These are phyloP conservation scores for Astraeus odoratus DNA, from an alignment of 768 basidiomycete genomes.

Conservation along the genomic window DNA sequence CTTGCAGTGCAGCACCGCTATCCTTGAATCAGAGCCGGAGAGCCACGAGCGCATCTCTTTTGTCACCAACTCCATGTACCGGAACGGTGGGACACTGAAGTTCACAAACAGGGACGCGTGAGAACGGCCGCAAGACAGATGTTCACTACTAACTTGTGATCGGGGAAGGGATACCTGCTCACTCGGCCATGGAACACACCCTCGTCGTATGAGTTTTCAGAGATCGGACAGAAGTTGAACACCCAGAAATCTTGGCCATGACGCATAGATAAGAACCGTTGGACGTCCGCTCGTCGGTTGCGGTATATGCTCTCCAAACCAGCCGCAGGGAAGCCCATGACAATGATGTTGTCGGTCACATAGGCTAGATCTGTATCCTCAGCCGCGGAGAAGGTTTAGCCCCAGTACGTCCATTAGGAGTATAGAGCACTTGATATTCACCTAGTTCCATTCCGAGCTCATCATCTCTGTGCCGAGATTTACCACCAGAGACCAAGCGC, in stretches of 20 bases:
- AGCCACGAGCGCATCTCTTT: constrained; percentile 75
- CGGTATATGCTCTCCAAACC: constrained; percentile 78
- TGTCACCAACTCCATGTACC: constrained; percentile 63
- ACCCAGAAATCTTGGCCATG: constrained; percentile 80
- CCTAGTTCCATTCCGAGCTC: constrained; percentile 65
- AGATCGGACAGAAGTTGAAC: constrained; percentile 81
- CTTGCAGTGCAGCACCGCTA: constrained; percentile 86
- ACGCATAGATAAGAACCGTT: constrained; percentile 63
- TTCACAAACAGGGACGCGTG: neutral
- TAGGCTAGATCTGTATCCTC: constrained; percentile 48
- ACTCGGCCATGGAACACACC: constrained; percentile 65
- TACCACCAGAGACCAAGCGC: constrained; percentile 74
- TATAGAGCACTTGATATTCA: constrained; percentile 27
- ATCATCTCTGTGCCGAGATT: constrained; percentile 68
- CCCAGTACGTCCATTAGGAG: no score
- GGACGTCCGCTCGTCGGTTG: constrained; percentile 70
- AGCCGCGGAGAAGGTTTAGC: constrained; percentile 3
- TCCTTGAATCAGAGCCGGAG: constrained; percentile 51
- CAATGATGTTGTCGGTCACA: constrained; percentile 68
- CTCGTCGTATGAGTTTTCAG: constrained; percentile 74
- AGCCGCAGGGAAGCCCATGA: constrained; percentile 80
- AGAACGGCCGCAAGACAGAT: constrained; percentile 37
- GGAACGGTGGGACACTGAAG: constrained; percentile 66
- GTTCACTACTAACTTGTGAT: constrained; percentile 64
- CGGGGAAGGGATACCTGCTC: constrained; percentile 83